Base-by-base conservation (phyloP, 208 protist species). In the Leishmania gerbilli region DNA sequence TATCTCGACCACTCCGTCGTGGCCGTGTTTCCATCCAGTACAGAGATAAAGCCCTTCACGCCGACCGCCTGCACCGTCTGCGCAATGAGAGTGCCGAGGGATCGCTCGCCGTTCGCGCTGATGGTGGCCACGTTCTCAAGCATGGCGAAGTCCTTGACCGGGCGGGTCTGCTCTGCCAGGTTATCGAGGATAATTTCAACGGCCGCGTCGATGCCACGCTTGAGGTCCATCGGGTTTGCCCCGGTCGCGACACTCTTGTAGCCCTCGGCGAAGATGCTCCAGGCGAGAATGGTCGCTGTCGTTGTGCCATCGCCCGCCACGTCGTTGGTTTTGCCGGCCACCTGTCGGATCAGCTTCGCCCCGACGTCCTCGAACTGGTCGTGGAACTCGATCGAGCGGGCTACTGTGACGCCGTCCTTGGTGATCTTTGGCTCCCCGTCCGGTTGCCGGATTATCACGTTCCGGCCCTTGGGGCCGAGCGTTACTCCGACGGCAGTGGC, bases 371-470 rank as follows among this genome's bases (percentile, higher is more conserved):
- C 93, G 78, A 97, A 99, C 80, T 96, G 95, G 91, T 99, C 97
- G 81, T 96, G 89, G 78, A 99, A 99, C 79, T 99, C 99, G 87
- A 99, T 99, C 65, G 95, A 93, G 84, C 99, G 99, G 34, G 99
- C 99, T 9, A 99, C 99, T n/a, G 99, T 99, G n/a, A 99, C 99
- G 92, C 99, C 99, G 85, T 99, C 99, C 92, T 99, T 99, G 51
- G 99, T 99, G 88, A 99, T 99, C 89, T 99, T 99, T 69, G 99
- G 99, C 60, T 98, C 86, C 49, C 99, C 99, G 84, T 98, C 99
- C 45, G 90, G 76, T 86, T 99, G 98, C 49, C 99, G 99, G 71
- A 99, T 97, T 40, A 99, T 97, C 9, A 99, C 99, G 83, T 99
- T 99, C 71, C 99, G 91, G 49, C 99, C 99, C 91, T 99, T 99